phyloP scores from a whole-genome alignment of 192 early-diverging fungal species.

The Diversispora eburnea region DNA sequence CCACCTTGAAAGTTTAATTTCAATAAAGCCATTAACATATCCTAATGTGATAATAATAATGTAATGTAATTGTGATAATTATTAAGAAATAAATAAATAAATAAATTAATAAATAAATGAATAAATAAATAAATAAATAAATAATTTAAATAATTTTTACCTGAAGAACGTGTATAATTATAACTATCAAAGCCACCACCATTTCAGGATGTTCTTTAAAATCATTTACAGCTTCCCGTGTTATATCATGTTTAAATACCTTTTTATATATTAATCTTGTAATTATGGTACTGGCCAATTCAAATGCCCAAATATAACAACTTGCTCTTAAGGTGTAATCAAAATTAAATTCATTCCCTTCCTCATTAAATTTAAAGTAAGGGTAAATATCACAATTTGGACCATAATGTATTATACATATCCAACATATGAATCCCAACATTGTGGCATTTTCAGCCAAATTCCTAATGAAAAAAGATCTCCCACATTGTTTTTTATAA shows the following conservation, averaged over 20 bases:
- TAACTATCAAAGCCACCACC: slow-evolving; percentile 60
- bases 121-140: no score
- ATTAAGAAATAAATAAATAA: no score
- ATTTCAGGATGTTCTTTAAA: slow-evolving; percentile 66
- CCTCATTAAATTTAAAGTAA: slow-evolving; percentile 67
- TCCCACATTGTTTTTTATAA: slow-evolving; percentile 64
- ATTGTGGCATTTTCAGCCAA: slow-evolving; percentile 75
- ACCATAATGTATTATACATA: slow-evolving; percentile 66
- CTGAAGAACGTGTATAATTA: slow-evolving; percentile 70
- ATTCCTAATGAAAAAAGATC: slow-evolving; percentile 69
- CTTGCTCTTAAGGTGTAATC: slow-evolving; percentile 58
- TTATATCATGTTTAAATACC: slow-evolving; percentile 55
- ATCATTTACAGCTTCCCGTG: slow-evolving; percentile 62
- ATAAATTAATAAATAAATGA: no score
- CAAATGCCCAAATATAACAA: slow-evolving; percentile 60
- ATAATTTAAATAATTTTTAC: slow-evolving; percentile 20
- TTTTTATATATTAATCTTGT: slow-evolving; percentile 60
- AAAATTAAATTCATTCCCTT: slow-evolving; percentile 50
- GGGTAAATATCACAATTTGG: slow-evolving; percentile 65
- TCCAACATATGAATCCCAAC: slow-evolving; percentile 70
- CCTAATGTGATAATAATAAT: no score
- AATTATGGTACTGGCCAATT: slow-evolving; percentile 59
- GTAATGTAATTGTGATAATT: no score
- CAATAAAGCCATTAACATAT: no score
- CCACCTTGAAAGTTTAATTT: no score